These are phyloP conservation scores for Globisporangium irregulare DNA, from an alignment of 352 stramenopile species.

Conservation along the genomic window DNA sequence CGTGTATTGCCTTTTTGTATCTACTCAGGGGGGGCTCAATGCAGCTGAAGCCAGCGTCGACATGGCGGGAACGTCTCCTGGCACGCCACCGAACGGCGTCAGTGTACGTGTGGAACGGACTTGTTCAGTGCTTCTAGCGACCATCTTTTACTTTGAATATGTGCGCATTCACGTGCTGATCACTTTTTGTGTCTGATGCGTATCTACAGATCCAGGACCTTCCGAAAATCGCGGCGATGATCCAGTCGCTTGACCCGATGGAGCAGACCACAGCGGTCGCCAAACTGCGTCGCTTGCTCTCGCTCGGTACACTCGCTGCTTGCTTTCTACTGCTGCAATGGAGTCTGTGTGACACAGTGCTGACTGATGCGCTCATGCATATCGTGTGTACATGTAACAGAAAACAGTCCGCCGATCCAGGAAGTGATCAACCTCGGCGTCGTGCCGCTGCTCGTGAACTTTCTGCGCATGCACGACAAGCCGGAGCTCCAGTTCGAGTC, in stretches of 20 bases:
- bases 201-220: conserved; percentile 88
- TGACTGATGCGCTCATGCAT: conserved; percentile 14
- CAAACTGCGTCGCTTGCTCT: conserved; percentile 96
- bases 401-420: conserved; percentile 98
- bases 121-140: background rate
- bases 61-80: background rate
- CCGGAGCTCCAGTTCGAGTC: conserved; percentile 97
- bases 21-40: conserved; percentile 5
- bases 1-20: background rate
- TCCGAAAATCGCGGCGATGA: conserved; percentile 92
- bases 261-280: conserved; percentile 95
- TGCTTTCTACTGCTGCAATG: background rate
- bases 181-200: background rate
- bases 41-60: background rate
- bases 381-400: conserved; percentile 24
- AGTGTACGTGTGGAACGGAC: background rate
- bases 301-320: conserved; percentile 69
- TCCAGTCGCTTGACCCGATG: conserved; percentile 91
- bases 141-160: background rate
- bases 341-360: too few relatives aligned
- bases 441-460: conserved; percentile 96
- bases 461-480: conserved; percentile 93
- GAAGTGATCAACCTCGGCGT: conserved; percentile 97
- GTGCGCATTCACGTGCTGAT: background rate
- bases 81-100: background rate